A percentile compares a stretch with the other conserved stretches of the same genome.
Evolutionary conservation across 2,329 filamentous ascomycete genomes (phyloP).

Genomic region (Macrophomina tecta): DNA sequence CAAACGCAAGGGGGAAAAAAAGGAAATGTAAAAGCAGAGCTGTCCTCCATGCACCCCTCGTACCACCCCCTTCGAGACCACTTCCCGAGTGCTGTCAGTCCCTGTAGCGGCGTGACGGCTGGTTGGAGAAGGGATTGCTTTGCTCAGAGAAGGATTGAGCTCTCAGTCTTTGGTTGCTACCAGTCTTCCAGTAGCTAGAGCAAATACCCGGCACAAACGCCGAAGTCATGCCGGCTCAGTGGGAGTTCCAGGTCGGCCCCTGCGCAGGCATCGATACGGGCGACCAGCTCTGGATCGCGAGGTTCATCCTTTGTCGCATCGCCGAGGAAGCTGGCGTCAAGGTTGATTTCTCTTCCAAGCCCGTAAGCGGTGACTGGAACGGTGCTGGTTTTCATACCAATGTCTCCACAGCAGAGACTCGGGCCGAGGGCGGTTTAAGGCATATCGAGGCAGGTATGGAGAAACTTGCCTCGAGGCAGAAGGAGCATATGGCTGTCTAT

Average conservation of each 20-base stretch:
- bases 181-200: too few relatives aligned
- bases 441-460: conserved; percentile 79
- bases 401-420: conserved; percentile 90
- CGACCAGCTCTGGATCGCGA: conserved; percentile 94
- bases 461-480: conserved; percentile 57
- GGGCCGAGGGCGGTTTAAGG: conserved; percentile 92
- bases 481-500: conserved; percentile 79
- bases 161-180: too few relatives aligned
- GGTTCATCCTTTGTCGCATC: conserved; percentile 87
- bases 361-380: conserved; percentile 96
- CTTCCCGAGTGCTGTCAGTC: too few relatives aligned
- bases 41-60: too few relatives aligned
- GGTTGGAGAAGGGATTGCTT: too few relatives aligned
- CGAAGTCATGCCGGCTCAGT: conserved; percentile 97
- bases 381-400: conserved; percentile 92
- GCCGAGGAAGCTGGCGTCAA: conserved; percentile 96
- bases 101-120: too few relatives aligned
- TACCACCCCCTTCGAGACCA: too few relatives aligned
- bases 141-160: too few relatives aligned
- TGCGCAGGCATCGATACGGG: conserved; percentile 89
- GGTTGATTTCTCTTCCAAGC: conserved; percentile 95
- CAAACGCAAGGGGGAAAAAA: too few relatives aligned
- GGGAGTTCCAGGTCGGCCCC: conserved; percentile 97
- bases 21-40: too few relatives aligned
- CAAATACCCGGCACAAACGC: conserved; percentile 99